These are phyloP conservation scores for Erythrophleum fordii DNA, from an alignment of 306 rosid species.

Conservation along the genomic window DNA sequence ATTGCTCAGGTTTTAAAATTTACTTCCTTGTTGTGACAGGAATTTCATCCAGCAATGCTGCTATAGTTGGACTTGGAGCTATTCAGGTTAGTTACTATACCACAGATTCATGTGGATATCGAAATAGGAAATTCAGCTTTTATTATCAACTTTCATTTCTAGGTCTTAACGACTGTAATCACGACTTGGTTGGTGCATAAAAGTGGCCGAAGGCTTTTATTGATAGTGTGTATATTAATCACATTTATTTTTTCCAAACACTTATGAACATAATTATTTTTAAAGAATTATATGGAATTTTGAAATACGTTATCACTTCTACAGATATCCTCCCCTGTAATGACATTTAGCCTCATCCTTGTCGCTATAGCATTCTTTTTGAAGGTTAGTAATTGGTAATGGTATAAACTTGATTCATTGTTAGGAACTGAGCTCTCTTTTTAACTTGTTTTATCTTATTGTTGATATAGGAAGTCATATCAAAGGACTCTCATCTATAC, in stretches of 20 bases:
- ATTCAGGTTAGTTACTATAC: conserved; percentile 62
- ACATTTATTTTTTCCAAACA: neutral
- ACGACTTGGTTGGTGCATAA: conserved; percentile 80
- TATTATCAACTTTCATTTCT: conserved; percentile 27
- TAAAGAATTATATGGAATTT: neutral
- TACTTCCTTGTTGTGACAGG: conserved; percentile 54
- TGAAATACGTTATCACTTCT: conserved; percentile 30
- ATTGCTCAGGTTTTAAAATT: conserved; percentile 24
- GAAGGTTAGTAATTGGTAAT: conserved; percentile 53
- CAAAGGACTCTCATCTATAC: conserved; percentile 52
- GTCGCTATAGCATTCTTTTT: conserved; percentile 68
- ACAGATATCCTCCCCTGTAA: conserved; percentile 67
- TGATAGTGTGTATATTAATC: conserved; percentile 58
- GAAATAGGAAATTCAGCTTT: conserved; percentile 16
- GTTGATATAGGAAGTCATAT: conserved; percentile 44
- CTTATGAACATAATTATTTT: conserved; percentile 11
- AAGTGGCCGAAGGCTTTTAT: conserved; percentile 76
- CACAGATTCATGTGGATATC: conserved; percentile 12
- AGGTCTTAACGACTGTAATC: conserved; percentile 72
- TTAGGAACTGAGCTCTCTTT: conserved; percentile 21
- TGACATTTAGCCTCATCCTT: conserved; percentile 69
- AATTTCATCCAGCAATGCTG: conserved; percentile 60
- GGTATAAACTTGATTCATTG: conserved; percentile 32
- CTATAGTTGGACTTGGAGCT: conserved; percentile 74
- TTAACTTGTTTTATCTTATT: conserved; percentile 31